phyloP scores from a whole-genome alignment of 805 yeast genomes.

The Yarrowia bubula region DNA sequence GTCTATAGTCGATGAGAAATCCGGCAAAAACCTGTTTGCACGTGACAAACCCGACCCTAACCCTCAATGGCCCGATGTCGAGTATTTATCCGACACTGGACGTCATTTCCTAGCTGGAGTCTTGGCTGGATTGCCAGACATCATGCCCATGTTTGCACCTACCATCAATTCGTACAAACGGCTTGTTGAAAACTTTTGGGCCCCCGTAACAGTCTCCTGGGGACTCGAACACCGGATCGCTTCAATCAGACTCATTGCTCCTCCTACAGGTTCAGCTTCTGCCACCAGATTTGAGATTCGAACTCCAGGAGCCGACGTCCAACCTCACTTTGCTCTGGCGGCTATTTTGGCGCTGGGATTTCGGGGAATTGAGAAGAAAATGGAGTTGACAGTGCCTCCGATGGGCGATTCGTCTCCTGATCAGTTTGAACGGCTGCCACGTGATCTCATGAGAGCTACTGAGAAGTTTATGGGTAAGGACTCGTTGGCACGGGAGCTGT shows the following conservation, averaged over 20 bases:
- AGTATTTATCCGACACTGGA: conserved; percentile 36
- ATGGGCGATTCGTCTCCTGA: conserved; percentile 34
- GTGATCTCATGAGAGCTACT: conserved; percentile 35
- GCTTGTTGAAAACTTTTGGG: conserved; percentile 41
- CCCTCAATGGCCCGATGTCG: conserved; percentile 36
- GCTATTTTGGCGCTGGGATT: conserved; percentile 39
- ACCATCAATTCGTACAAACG: conserved; percentile 41
- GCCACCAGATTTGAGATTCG: conserved; percentile 40
- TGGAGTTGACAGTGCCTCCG: conserved; percentile 35
- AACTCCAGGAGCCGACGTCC: conserved; percentile 42
- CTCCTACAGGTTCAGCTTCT: conserved; percentile 34
- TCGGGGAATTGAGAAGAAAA: conserved; percentile 36
- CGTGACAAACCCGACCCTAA: conserved; percentile 33
- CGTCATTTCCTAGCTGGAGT: conserved; percentile 40
- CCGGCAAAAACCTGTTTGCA: conserved; percentile 36
- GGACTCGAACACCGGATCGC: conserved; percentile 41
- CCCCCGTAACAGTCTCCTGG: conserved; percentile 42
- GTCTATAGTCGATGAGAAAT: conserved; percentile 34
- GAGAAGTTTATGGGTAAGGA: conserved; percentile 33
- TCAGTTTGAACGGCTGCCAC: conserved; percentile 35
- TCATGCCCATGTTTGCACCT: conserved; percentile 42
- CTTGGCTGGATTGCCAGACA: conserved; percentile 37
- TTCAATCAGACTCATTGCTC: conserved; percentile 38
- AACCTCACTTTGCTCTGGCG: conserved; percentile 40
- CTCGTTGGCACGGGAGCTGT: conserved; percentile 39